Evolutionary conservation across 1,139 yeast species (phyloP).

Genomic region (Pichiaceae sp.): DNA sequence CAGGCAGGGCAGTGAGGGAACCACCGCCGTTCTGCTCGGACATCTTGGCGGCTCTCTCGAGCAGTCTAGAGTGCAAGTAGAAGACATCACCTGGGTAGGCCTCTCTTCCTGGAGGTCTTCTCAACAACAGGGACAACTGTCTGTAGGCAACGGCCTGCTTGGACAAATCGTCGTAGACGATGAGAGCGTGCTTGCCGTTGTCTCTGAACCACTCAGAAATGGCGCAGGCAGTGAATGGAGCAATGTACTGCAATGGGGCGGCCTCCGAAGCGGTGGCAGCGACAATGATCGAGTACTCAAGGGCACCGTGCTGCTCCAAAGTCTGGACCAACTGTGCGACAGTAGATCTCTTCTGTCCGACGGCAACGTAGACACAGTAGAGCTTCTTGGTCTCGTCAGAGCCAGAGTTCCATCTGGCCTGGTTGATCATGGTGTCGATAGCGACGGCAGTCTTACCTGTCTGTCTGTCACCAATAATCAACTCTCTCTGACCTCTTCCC

Average conservation of each 20-base stretch:
- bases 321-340: conserved; percentile 99
- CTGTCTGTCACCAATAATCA: conserved; percentile 99
- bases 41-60: conserved; percentile 98
- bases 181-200: conserved; percentile 96
- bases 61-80: conserved; percentile 92
- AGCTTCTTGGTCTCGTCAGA: conserved; percentile 93
- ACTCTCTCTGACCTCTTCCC: conserved; percentile 99
- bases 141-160: conserved; percentile 99
- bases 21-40: conserved; percentile 85
- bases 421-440: conserved; percentile 95
- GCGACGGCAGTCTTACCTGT: conserved; percentile 99
- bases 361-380: conserved; percentile 99
- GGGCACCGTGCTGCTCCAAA: conserved; percentile 95
- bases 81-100: conserved; percentile 97
- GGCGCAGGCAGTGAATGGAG: conserved; percentile 99
- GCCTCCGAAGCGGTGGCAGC: conserved; percentile 99
- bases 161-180: conserved; percentile 96
- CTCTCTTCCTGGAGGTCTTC: conserved; percentile 97
- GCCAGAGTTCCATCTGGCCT: conserved; percentile 97
- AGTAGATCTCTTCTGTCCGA: conserved; percentile 99
- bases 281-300: conserved; percentile 95
- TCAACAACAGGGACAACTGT: conserved; percentile 94
- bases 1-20: conserved; percentile 92
- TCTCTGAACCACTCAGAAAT: conserved; percentile 99
- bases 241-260: conserved; percentile 99